Conservation (phyloP, 495 filamentous ascomycete species). For the Hyphodiscus hymeniophilus region DNA sequence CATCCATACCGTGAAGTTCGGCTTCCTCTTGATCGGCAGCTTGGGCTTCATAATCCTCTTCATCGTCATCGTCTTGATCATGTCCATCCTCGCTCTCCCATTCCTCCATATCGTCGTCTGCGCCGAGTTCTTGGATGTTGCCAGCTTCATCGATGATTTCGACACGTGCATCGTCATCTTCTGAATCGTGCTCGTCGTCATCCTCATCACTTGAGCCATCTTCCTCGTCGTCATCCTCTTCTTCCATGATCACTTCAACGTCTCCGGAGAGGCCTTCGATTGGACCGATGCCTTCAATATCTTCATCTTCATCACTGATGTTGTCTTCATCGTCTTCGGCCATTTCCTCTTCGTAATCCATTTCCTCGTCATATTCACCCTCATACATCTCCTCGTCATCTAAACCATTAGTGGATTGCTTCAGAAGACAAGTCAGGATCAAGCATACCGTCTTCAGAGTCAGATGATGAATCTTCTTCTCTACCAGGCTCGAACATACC, state of each 20-base stretch:
- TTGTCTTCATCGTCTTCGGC: constrained; percentile 77
- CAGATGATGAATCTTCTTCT: constrained; percentile 69
- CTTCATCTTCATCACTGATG: constrained; percentile 86
- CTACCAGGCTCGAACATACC: constrained; percentile 87
- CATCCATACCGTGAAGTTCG: constrained; percentile 15
- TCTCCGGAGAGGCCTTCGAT: constrained; percentile 83
- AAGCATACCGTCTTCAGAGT: constrained; percentile 47
- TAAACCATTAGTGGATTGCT: constrained; percentile 25
- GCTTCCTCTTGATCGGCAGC: constrained; percentile 37
- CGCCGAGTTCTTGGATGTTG: constrained; percentile 26
- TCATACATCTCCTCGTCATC: constrained; percentile 77
- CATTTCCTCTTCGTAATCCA: constrained; percentile 82
- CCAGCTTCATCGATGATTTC: constrained; percentile 51
- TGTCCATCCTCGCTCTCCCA: constrained; percentile 50
- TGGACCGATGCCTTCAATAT: constrained; percentile 68
- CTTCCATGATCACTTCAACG: constrained; percentile 68
- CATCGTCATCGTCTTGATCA: constrained; percentile 32
- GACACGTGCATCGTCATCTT: constrained; percentile 38
- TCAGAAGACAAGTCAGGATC: neutral
- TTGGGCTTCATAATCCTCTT: constrained; percentile 41
- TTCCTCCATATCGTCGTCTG: constrained; percentile 45
- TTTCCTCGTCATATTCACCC: constrained; percentile 77
- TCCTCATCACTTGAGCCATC: constrained; percentile 48
- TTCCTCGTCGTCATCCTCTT: constrained; percentile 61
- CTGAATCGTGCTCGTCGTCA: constrained; percentile 40